A percentile compares a stretch with the other conserved stretches of the same genome.
These are phyloP conservation scores for Agarophyton chilense DNA, from an alignment of 23 red algal species.

Conservation along the genomic window DNA sequence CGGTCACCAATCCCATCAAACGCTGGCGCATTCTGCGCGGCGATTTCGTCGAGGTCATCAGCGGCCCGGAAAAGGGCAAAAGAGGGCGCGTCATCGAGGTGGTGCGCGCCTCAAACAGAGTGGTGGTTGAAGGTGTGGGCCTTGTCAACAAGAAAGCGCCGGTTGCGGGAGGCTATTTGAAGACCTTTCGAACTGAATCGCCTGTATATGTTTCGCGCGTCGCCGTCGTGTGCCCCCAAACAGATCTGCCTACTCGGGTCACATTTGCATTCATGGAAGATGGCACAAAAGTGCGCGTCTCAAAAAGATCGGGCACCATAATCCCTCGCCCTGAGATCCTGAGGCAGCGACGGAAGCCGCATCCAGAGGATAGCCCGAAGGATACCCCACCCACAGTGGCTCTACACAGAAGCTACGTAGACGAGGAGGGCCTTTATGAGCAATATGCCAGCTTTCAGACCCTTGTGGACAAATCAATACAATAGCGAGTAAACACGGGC, in stretches of 20 bases:
- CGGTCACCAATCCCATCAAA: slow-evolving; percentile 55
- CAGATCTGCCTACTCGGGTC: slow-evolving; percentile 69
- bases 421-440: slow-evolving; percentile 70
- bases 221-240: slow-evolving; percentile 86
- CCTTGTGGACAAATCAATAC: slow-evolving; percentile 16
- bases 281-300: slow-evolving; percentile 90
- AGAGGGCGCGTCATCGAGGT: slow-evolving; percentile 74
- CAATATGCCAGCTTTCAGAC: slow-evolving; percentile 22
- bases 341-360: slow-evolving; percentile 57
- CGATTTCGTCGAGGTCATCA: slow-evolving; percentile 78
- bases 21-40: slow-evolving; percentile 82
- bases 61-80: slow-evolving; percentile 68
- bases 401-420: slow-evolving; percentile 57
- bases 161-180: neutral
- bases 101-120: slow-evolving; percentile 67
- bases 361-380: slow-evolving; percentile 53
- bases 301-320: slow-evolving; percentile 77
- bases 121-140: slow-evolving; percentile 79
- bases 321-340: slow-evolving; percentile 87
- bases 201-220: slow-evolving; percentile 86
- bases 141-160: slow-evolving; percentile 52
- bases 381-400: slow-evolving; percentile 64
- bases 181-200: slow-evolving; percentile 68
- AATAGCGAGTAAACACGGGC: neutral
- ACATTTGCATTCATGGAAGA: slow-evolving; percentile 84